Percentiles rank a stretch among this genome's conserved stretches.
phyloP scores from a whole-genome alignment of 1,284 basidiomycete genomes.

The Singerocomus inundabilis region DNA sequence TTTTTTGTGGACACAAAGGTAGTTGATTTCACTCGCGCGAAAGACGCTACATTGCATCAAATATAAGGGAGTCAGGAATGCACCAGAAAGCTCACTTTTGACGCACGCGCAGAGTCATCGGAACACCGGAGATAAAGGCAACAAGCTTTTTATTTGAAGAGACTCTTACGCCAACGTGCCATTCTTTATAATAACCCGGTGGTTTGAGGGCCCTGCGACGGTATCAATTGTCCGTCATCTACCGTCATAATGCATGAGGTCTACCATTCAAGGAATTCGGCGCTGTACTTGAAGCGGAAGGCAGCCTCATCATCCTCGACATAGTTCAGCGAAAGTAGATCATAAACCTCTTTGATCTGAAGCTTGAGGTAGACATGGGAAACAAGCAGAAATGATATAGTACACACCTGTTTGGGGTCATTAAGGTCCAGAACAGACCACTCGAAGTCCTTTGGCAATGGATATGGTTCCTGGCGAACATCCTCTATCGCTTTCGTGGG shows the following conservation, averaged over 20 bases:
- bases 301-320: conserved; percentile 96
- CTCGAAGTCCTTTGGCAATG: conserved; percentile 90
- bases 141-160: conserved; percentile 89
- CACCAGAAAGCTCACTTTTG: conserved; percentile 55
- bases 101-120: conserved; percentile 78
- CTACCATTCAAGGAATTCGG: conserved; percentile 93
- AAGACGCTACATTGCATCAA: conserved; percentile 52
- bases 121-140: conserved; percentile 98
- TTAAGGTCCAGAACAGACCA: conserved; percentile 87
- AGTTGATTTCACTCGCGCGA: conserved; percentile 90
- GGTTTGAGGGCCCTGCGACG: conserved; percentile 85
- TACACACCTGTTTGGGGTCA: conserved; percentile 64
- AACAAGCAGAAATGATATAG: neutral
- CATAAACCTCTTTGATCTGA: conserved; percentile 90
- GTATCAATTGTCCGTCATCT: conserved; percentile 2
- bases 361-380: conserved; percentile 1
- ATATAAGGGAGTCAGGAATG: neutral
- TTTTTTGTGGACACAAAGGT: conserved; percentile 98
- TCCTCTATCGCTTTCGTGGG: conserved; percentile 74
- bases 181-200: conserved; percentile 90
- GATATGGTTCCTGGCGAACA: conserved; percentile 85
- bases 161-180: conserved; percentile 96
- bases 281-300: conserved; percentile 95
- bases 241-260: conserved; percentile 13
- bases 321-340: conserved; percentile 90